phyloP scores from a whole-genome alignment of 2,329 filamentous ascomycete species.

The Thielaviopsis musarum region DNA sequence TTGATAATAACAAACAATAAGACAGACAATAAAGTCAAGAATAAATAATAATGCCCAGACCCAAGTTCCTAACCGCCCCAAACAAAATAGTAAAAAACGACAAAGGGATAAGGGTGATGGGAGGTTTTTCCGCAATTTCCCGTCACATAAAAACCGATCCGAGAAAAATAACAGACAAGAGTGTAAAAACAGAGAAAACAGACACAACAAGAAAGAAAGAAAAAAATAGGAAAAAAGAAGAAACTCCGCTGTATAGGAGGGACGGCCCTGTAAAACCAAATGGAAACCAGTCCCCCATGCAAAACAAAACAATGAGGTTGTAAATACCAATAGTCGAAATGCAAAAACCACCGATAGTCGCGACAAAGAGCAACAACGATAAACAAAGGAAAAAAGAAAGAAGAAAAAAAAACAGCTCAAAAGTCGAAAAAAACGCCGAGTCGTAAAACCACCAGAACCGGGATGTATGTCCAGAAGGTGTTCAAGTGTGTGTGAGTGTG shows the following conservation, averaged over 20 bases:
- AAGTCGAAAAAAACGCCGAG: conserved; percentile 3
- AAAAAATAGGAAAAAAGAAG: neutral
- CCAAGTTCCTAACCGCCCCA: too few species aligned
- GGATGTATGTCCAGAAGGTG: too few species aligned
- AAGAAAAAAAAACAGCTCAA: neutral
- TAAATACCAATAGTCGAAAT: neutral
- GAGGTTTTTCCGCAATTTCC: neutral
- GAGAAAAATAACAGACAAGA: neutral
- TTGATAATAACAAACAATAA: neutral
- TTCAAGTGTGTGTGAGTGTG: too few species aligned
- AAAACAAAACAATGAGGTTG: conserved; percentile 2
- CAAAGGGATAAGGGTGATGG: neutral
- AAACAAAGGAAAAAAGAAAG: conserved; percentile 3
- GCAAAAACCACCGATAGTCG: neutral
- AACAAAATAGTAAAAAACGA: too few species aligned
- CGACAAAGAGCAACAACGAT: conserved; percentile 1
- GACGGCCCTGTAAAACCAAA: conserved; percentile 6
- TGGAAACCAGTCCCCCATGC: conserved; percentile 6
- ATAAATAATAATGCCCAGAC: neutral
- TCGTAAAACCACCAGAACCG: neutral
- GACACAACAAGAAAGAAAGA: neutral
- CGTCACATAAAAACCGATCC: too few species aligned
- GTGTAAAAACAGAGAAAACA: neutral
- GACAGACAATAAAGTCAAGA: neutral
- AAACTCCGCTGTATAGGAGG: conserved; percentile 9